A percentile compares a stretch with the other conserved stretches of the same genome.
Evolutionary conservation across 345 rosid species (phyloP).

Genomic region (Salix exigua): DNA sequence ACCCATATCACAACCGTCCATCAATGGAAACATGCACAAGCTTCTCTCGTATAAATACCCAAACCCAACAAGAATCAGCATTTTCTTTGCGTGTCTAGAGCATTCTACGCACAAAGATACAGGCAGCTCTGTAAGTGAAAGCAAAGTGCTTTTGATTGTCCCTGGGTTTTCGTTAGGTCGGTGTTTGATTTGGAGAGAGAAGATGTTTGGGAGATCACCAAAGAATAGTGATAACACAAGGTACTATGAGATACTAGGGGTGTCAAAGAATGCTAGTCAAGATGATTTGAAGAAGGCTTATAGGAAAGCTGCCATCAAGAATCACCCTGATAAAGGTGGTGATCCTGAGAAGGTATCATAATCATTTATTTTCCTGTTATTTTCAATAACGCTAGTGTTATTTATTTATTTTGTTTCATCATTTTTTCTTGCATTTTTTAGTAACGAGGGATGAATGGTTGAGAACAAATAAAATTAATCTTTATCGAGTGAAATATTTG

Average conservation of each 20-base stretch:
- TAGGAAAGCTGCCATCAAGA: conserved; percentile 83
- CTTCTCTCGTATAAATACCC: neutral
- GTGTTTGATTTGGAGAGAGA: neutral
- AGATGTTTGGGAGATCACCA: conserved; percentile 78
- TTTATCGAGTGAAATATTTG: no score
- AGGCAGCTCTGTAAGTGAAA: no score
- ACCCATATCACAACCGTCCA: conserved; percentile 15
- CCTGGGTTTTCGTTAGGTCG: neutral
- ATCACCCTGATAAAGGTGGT: conserved; percentile 98
- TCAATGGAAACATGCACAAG: neutral
- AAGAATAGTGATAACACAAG: conserved; percentile 73
- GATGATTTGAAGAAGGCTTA: conserved; percentile 93
- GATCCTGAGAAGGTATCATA: conserved; percentile 78
- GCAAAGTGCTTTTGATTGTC: neutral
- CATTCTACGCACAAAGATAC: no score
- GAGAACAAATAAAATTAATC: no score
- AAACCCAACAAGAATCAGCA: neutral
- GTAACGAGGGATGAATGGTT: neutral
- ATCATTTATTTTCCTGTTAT: neutral
- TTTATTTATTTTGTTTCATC: no score
- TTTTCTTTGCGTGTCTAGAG: neutral
- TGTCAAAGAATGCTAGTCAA: conserved; percentile 62
- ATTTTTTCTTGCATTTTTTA: neutral
- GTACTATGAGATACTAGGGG: conserved; percentile 85
- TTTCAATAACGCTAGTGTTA: neutral